Conservation (phyloP, 495 filamentous ascomycete genomes). For the Usnea hakonensis region DNA sequence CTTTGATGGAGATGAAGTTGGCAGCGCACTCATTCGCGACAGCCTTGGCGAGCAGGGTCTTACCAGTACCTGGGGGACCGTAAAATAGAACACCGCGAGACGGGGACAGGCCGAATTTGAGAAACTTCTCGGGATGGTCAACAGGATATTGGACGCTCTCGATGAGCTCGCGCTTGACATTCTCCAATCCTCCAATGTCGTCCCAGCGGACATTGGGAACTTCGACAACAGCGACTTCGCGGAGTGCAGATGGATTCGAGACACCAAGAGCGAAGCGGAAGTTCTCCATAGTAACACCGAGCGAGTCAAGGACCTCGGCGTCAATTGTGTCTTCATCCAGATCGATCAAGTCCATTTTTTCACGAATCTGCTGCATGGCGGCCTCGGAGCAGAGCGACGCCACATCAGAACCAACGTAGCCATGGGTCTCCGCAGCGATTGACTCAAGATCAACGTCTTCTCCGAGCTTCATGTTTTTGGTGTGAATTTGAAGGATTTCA, state of each 20-base stretch:
- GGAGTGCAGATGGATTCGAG: constrained; percentile 96
- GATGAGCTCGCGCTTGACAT: constrained; percentile 98
- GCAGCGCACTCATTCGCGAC: constrained; percentile 98
- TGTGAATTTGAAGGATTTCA: constrained; percentile 97
- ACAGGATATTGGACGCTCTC: constrained; percentile 98
- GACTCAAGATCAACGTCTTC: constrained; percentile 96
- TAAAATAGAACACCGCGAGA: constrained; percentile 99
- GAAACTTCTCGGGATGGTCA: constrained; percentile 99
- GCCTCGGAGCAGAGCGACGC: constrained; percentile 98
- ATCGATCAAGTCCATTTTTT: constrained; percentile 99
- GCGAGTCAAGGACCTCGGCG: constrained; percentile 93
- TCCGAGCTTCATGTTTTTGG: constrained; percentile 99
- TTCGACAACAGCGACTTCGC: constrained; percentile 97
- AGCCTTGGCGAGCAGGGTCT: constrained; percentile 97
- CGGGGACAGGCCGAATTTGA: constrained; percentile 98
- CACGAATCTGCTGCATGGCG: constrained; percentile 99
- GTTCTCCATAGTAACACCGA: constrained; percentile 99
- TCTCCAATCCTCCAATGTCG: constrained; percentile 96
- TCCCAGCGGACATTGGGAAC: constrained; percentile 99
- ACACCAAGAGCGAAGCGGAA: constrained; percentile 97
- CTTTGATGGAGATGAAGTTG: constrained; percentile 99
- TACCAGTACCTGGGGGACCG: constrained; percentile 98
- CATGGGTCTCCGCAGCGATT: constrained; percentile 96
- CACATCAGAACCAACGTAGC: constrained; percentile 97
- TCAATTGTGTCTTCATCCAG: constrained; percentile 98